Evolutionary conservation across 164 flowering plant species (phyloP).

Genomic region (Annona squamosa): DNA sequence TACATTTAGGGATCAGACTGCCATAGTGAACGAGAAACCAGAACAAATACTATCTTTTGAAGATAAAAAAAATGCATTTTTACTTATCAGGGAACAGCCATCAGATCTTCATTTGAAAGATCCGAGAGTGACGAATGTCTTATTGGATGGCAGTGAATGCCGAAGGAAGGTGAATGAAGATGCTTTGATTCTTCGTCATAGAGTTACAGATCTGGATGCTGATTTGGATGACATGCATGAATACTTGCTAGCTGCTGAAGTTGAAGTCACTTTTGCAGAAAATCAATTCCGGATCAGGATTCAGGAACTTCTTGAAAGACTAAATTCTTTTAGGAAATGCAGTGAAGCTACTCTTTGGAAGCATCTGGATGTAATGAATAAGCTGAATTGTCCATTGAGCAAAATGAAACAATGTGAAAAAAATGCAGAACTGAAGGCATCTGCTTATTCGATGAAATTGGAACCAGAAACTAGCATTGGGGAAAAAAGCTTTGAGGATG

Average conservation of each 20-base stretch:
- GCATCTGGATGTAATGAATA: conserved; percentile 33
- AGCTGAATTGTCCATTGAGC: conserved; percentile 28
- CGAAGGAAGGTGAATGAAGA: conserved; percentile 27
- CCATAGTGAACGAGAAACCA: conserved; percentile 37
- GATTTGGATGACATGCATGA: conserved; percentile 39
- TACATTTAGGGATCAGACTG: conserved; percentile 34
- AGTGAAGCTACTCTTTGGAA: conserved; percentile 35
- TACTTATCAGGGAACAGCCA: conserved; percentile 34
- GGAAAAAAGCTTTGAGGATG: conserved; percentile 23
- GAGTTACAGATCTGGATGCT: conserved; percentile 31
- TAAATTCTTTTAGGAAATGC: conserved; percentile 24
- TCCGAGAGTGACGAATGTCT: conserved; percentile 23
- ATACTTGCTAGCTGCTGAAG: conserved; percentile 43
- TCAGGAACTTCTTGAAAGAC: conserved; percentile 37
- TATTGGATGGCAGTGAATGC: conserved; percentile 23
- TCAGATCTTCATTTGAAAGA: conserved; percentile 49
- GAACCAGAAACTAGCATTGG: conserved; percentile 38
- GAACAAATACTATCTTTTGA: conserved; percentile 32
- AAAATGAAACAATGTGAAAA: conserved; percentile 44
- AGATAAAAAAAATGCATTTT: conserved; percentile 37
- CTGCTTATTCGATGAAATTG: conserved; percentile 36
- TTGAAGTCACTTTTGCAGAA: conserved; percentile 32
- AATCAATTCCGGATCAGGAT: conserved; percentile 34
- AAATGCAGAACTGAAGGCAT: conserved; percentile 31
- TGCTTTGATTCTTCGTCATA: conserved; percentile 19